Conservation (phyloP, 306 rosid species). For the Oxytropis ochrocephala region DNA sequence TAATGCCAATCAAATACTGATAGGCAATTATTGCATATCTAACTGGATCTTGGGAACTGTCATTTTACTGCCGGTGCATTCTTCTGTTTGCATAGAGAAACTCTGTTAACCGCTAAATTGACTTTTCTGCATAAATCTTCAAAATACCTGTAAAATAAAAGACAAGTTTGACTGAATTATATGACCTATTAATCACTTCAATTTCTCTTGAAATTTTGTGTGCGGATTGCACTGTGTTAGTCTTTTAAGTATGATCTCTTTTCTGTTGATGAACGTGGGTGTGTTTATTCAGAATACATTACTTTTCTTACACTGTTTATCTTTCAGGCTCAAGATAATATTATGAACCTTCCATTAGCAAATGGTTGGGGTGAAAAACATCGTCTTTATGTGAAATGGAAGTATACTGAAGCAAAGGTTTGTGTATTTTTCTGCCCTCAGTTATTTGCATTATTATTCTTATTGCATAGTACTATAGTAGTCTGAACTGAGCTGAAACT, state of each 20-base stretch:
- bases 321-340: conserved; percentile 94
- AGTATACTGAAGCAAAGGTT: conserved; percentile 89
- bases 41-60: background rate
- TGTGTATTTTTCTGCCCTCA: background rate
- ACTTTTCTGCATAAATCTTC: background rate
- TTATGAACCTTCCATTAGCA: conserved; percentile 76
- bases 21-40: background rate
- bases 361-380: conserved; percentile 99
- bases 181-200: background rate
- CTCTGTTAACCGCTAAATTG: background rate
- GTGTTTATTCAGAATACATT: background rate
- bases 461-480: background rate
- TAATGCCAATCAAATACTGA: background rate
- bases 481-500: background rate
- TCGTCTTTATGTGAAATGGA: conserved; percentile 72
- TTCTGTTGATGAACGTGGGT: background rate
- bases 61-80: background rate
- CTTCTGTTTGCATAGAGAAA: background rate
- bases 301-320: background rate
- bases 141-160: background rate
- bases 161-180: background rate
- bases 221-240: background rate
- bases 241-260: background rate
- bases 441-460: background rate
- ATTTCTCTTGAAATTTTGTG: background rate